Conservation (phyloP, 1,139 yeast genomes). For the Scheffersomyces stambukii region DNA sequence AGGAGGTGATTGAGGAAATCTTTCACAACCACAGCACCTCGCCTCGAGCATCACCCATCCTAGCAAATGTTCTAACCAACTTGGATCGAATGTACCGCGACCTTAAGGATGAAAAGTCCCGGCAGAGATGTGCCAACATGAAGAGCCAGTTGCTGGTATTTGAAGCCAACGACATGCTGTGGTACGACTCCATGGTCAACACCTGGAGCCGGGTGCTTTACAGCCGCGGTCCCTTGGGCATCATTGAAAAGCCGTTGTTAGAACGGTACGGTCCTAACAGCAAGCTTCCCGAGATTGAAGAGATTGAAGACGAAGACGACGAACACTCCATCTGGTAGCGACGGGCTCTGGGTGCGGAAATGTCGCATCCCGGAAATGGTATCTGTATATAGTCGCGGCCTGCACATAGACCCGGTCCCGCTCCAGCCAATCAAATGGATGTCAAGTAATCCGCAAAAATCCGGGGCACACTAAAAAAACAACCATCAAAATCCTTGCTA, state of each 20-base stretch:
- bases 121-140: conserved; percentile 26
- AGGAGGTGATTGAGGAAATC: conserved; percentile 44
- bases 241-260: conserved; percentile 35
- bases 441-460: background rate
- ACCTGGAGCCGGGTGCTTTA: conserved; percentile 39
- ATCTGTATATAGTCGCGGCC: conserved; percentile 1
- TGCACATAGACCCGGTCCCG: background rate
- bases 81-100: conserved; percentile 29
- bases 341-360: background rate
- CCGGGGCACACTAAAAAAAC: conserved; percentile 1
- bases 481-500: conserved; percentile 1
- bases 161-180: conserved; percentile 13
- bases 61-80: conserved; percentile 28
- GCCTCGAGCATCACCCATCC: conserved; percentile 26
- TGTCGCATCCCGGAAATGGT: background rate
- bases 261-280: conserved; percentile 38
- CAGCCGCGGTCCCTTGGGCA: conserved; percentile 40
- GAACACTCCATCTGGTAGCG: conserved; percentile 15
- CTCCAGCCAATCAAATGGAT: conserved; percentile 3
- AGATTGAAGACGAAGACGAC: conserved; percentile 40
- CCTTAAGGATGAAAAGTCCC: conserved; percentile 21
- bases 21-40: conserved; percentile 29
- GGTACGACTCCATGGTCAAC: conserved; percentile 34
- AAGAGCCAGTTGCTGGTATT: conserved; percentile 12
- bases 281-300: conserved; percentile 35